These are phyloP conservation scores for Candida sanyaensis DNA, from an alignment of 1,139 yeast species.

Conservation along the genomic window DNA sequence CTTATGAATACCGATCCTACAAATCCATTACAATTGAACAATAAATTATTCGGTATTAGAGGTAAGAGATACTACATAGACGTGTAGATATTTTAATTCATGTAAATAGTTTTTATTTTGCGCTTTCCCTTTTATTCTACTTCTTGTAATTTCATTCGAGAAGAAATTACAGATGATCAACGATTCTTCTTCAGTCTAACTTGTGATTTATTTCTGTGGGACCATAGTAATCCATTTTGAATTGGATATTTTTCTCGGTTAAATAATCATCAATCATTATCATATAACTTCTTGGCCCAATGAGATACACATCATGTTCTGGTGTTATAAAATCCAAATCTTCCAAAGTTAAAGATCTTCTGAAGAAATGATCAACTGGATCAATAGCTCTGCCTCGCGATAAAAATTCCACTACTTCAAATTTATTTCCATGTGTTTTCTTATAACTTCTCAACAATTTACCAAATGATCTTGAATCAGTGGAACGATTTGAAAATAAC, in stretches of 20 bases:
- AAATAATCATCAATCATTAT: constrained; percentile 21
- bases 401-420: constrained; percentile 25
- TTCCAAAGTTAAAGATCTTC: constrained; percentile 1
- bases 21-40: constrained; percentile 90
- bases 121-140: no score
- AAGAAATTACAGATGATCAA: no score
- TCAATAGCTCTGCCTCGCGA: constrained; percentile 13
- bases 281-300: constrained; percentile 42
- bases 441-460: constrained; percentile 21
- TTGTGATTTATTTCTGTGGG: constrained; percentile 5
- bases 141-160: no score
- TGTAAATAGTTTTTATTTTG: neutral
- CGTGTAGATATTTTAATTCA: constrained; percentile 1
- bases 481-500: constrained; percentile 29
- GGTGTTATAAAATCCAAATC: neutral
- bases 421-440: constrained; percentile 17
- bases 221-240: constrained; percentile 17
- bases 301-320: constrained; percentile 25
- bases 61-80: constrained; percentile 74
- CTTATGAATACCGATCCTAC: constrained; percentile 89
- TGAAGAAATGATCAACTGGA: constrained; percentile 7
- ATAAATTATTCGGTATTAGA: constrained; percentile 84
- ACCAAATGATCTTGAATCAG: constrained; percentile 28
- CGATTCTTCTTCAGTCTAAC: neutral
- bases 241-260: constrained; percentile 9